phyloP scores from a whole-genome alignment of 257 asterid genomes.

The Nicotiana knightiana region DNA sequence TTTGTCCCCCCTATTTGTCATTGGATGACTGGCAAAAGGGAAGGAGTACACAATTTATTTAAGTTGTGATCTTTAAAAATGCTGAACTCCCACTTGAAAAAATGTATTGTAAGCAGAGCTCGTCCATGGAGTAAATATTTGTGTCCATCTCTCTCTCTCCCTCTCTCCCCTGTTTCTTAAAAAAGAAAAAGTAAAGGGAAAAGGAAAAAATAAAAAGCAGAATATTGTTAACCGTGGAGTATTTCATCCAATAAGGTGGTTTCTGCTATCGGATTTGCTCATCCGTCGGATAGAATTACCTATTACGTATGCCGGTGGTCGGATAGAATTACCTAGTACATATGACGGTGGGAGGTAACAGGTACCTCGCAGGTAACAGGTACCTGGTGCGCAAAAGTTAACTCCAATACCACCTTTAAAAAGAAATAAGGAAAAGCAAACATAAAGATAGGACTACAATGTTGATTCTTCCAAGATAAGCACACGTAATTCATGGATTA shows the following conservation, averaged over 20 bases:
- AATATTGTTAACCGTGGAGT: too few relatives aligned
- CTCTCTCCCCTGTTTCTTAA: neutral
- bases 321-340: too few relatives aligned
- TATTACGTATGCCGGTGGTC: too few relatives aligned
- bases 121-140: constrained; percentile 27
- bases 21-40: constrained; percentile 27
- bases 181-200: too few relatives aligned
- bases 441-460: neutral
- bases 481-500: neutral
- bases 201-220: too few relatives aligned
- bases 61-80: constrained; percentile 20
- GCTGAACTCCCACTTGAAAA: constrained; percentile 24
- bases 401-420: neutral
- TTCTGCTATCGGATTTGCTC: too few relatives aligned
- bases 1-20: constrained; percentile 16
- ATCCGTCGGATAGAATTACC: too few relatives aligned
- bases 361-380: neutral
- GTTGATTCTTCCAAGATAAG: neutral
- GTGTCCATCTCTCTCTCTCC: neutral
- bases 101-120: constrained; percentile 34
- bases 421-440: neutral
- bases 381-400: neutral
- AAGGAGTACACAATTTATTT: constrained; percentile 17
- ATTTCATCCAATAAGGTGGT: too few relatives aligned
- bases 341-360: neutral